A percentile compares a stretch with the other conserved stretches of the same genome.
Evolutionary conservation across 2,329 filamentous ascomycete genomes (phyloP).

Genomic region (Fonsecaea pedrosoi): DNA sequence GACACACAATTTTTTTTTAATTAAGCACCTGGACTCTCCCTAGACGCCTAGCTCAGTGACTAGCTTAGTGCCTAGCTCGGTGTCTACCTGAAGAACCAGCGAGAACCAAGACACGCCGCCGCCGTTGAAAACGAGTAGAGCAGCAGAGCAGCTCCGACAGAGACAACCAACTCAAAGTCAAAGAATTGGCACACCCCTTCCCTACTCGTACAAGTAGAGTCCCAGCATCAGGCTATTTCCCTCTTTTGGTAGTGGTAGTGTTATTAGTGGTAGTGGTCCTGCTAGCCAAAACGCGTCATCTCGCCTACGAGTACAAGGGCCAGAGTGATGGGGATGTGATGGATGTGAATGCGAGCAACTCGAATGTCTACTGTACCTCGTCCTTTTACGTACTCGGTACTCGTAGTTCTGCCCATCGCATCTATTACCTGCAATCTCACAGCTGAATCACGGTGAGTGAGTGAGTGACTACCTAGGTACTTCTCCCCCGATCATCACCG

Average conservation of each 20-base stretch:
- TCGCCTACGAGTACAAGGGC: not conserved
- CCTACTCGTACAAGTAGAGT: not conserved
- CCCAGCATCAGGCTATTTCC: not conserved
- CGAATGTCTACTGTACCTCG: too few relatives aligned
- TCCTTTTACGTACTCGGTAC: not conserved
- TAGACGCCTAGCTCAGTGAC: not conserved
- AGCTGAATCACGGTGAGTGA: not conserved
- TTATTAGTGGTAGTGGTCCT: too few relatives aligned
- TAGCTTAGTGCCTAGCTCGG: not conserved
- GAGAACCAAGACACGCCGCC: not conserved
- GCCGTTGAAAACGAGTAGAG: not conserved
- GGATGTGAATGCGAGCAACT: not conserved
- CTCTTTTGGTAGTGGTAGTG: not conserved
- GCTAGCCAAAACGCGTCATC: conserved; percentile 6
- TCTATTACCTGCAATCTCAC: not conserved
- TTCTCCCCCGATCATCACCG: conserved; percentile 2
- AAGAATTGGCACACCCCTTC: not conserved
- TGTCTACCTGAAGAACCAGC: not conserved
- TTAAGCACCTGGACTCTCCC: not conserved
- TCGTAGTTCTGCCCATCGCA: not conserved
- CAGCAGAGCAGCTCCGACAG: not conserved
- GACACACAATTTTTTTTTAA: not conserved
- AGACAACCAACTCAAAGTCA: too few relatives aligned
- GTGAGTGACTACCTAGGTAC: too few relatives aligned
- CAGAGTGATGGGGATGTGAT: not conserved